Base-by-base conservation (phyloP, 495 filamentous ascomycete species). In the Penicillium subrubescens region DNA sequence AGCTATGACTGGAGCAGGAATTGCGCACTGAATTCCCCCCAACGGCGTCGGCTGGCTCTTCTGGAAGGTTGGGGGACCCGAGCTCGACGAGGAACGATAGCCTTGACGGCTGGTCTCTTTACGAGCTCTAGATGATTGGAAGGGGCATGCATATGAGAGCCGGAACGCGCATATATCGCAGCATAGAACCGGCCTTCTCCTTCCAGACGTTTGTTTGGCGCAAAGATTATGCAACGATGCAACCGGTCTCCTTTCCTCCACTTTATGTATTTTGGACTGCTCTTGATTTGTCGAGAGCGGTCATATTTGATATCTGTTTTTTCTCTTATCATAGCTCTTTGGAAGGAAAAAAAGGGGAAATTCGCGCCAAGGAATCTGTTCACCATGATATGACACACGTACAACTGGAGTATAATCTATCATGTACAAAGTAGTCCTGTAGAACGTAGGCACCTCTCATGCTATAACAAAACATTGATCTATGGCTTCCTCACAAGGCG, bases 1-100 rank as follows among this genome's bases (percentile, higher is more conserved):
- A 97, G 77, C 82, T 97, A 76, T 97, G 92, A 97, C 90, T 93
- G 48, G 81, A 85, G 5, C 74, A 86, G 69, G 89, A 91, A 71
- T 72, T 91, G 21, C 82, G 88, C 66, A 82, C 79, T 33, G 89
- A 92, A 78, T 84, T 78, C 48, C 62, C 71, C 37, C 61, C 53
- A 23, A 60, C 69, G 27, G 57, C 60, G 39, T 61, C 66, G 57
- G 44, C 57, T 60, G 61, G 65, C 58, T 58, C 60, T 60, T 33
- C 57, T 34, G 57, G 46, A 55, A 41, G 52, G 55, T 46, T 35
- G 27, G 61, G 44, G 48, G 39, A 64, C 25, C 35, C 54, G 44
- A 55, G 29, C 17, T 65, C 63, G 27, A 59, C 14, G 34, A 43
- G 66, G 25, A 63, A 73, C 63, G 71, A 80, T 41, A 61, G 66